Base-by-base conservation (phyloP, 2,329 filamentous ascomycete species). In the Cercospora janseana region DNA sequence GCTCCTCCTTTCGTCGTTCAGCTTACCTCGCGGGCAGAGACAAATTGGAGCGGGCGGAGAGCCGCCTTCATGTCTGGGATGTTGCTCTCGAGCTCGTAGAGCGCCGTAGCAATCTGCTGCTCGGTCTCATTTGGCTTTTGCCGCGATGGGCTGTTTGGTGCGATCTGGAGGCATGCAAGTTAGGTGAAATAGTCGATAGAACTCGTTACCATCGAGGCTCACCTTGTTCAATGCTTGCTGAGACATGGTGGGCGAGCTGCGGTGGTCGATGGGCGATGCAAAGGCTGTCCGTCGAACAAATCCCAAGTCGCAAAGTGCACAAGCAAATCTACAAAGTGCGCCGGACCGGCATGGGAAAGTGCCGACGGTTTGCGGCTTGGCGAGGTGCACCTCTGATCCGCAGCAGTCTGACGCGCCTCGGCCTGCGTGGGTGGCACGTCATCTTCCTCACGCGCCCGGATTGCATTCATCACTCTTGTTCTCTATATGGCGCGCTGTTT, bases 11-110 rank as follows among this genome's bases (percentile, higher is more conserved):
- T 10, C 27, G 26, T 21, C 37, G 10, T 15, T 59, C 52, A 60
- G 85, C 90, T 90, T 87, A 98, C 93, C 92, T 98, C 93, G 78
- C 91, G 89, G 75, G 93, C 93, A 79, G 88, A 95, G 75, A 94
- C 88, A 78, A 98, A 91, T 84, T 98, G 93, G 78, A 98, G 86
- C 76, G 93, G 93, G 73, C 93, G 87, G 73, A 98, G 87, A 68
- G 90, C 87, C 71, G 83, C 83, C 87, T 92, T 95, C 79, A 98
- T 88, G 79, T 98, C 93, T 75, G 90, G 81, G 72, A 93, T 95
- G 86, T 96, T 96, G 81, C 85, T 91, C 89, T 98, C 93, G 78
- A 98, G 88, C 73, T 98, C 93, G 82, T 87, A 94, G 64, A 98
- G 88, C 79, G 93, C 93, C 78, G 86, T 87, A 75, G 93, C 93